Percentiles rank a stretch among this genome's conserved stretches.
These are phyloP conservation scores for Alternaria conjuncta DNA, from an alignment of 2,329 filamentous ascomycete genomes.

Conservation along the genomic window DNA sequence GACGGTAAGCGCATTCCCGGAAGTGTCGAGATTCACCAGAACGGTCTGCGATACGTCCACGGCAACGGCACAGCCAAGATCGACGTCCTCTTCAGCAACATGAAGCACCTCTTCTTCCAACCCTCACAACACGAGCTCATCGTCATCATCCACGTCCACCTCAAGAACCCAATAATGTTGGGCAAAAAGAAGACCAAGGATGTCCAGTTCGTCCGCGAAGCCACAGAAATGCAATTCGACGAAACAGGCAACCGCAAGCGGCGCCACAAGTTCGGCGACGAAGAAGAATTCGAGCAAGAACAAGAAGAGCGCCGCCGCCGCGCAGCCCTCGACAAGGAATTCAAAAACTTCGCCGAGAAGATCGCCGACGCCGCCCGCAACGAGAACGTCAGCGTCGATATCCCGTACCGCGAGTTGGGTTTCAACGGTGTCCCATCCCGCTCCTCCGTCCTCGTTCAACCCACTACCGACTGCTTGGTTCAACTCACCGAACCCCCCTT, in stretches of 20 bases:
- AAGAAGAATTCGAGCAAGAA: slow-evolving; percentile 98
- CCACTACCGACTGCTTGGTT: slow-evolving; percentile 94
- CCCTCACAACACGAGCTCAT: slow-evolving; percentile 95
- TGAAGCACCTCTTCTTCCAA: slow-evolving; percentile 98
- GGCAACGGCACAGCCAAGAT: slow-evolving; percentile 80
- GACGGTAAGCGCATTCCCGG: slow-evolving; percentile 97
- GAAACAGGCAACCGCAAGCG: slow-evolving; percentile 98
- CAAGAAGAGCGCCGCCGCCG: slow-evolving; percentile 93
- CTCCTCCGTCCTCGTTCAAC: slow-evolving; percentile 93
- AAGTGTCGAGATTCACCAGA: slow-evolving; percentile 96
- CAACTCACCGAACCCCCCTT: slow-evolving; percentile 97
- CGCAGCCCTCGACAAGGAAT: slow-evolving; percentile 91
- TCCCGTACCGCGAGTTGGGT: slow-evolving; percentile 93
- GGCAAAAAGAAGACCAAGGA: slow-evolving; percentile 99
- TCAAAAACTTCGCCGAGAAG: slow-evolving; percentile 96
- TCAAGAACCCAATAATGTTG: slow-evolving; percentile 97
- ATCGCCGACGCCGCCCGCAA: slow-evolving; percentile 94
- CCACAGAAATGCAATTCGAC: slow-evolving; percentile 97
- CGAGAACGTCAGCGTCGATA: slow-evolving; percentile 90
- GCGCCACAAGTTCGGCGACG: slow-evolving; percentile 96
- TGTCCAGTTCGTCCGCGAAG: slow-evolving; percentile 97
- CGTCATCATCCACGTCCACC: slow-evolving; percentile 96
- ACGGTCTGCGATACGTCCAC: slow-evolving; percentile 92
- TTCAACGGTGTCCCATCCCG: slow-evolving; percentile 97
- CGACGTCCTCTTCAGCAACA: slow-evolving; percentile 96